Percentiles rank a stretch among this genome's conserved stretches.
These are phyloP conservation scores for Ambispora gerdemannii DNA, from an alignment of 192 early-diverging fungal genomes.

Conservation along the genomic window DNA sequence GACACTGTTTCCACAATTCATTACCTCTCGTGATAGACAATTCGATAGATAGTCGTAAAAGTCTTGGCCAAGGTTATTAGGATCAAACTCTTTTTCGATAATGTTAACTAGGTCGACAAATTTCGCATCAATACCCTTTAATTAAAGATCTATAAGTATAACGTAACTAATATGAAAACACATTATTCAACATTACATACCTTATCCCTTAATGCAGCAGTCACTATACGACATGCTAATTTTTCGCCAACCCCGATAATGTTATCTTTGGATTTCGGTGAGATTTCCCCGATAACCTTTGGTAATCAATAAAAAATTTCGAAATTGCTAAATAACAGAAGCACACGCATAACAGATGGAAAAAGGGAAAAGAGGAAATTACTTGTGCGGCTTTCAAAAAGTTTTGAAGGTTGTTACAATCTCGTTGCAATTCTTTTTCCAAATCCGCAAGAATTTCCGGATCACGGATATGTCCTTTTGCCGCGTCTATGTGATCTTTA, in stretches of 20 bases:
- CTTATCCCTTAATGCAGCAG: slow-evolving; percentile 71
- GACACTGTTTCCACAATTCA: slow-evolving; percentile 60
- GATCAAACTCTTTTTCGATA: slow-evolving; percentile 77
- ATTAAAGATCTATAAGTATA: not conserved
- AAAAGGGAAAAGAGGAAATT: not conserved
- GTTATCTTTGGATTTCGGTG: slow-evolving; percentile 91
- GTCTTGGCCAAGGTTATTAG: slow-evolving; percentile 78
- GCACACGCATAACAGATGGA: not conserved
- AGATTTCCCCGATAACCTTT: slow-evolving; percentile 90
- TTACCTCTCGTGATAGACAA: slow-evolving; percentile 60
- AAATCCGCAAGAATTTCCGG: slow-evolving; percentile 50
- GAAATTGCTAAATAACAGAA: too few species aligned
- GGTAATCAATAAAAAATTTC: not conserved
- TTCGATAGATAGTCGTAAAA: slow-evolving; percentile 92
- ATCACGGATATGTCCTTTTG: slow-evolving; percentile 52
- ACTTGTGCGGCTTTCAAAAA: slow-evolving; percentile 93
- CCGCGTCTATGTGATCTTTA: slow-evolving; percentile 73
- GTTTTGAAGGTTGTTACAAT: slow-evolving; percentile 72
- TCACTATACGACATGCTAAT: slow-evolving; percentile 86
- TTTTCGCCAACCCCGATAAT: slow-evolving; percentile 95
- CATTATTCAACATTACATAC: slow-evolving; percentile 31
- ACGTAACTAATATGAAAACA: not conserved
- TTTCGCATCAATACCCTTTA: slow-evolving; percentile 70
- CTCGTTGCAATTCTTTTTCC: slow-evolving; percentile 64
- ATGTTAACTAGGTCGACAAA: slow-evolving; percentile 89